Evolutionary conservation across 176 grass and related monocot genomes (phyloP), one percentile per base, ranked within the genome.

Genomic region (Raddia guianensis): DNA sequence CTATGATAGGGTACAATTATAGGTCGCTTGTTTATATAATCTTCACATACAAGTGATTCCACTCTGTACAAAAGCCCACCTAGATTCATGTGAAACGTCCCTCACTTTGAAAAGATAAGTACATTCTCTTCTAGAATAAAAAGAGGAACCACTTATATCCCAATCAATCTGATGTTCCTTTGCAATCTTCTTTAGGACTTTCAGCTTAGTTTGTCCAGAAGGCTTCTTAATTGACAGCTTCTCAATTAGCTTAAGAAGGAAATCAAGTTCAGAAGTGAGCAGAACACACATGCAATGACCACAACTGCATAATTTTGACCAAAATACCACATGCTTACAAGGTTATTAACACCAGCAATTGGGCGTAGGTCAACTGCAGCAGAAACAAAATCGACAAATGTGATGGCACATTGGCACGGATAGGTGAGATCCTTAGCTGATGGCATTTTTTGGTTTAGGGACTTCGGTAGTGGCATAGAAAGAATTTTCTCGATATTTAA

Each of bases 41-140:
- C 96, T 82, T 98, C 91, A 84, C 96, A 98, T 69, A 95, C 89
- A 87, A 98, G 86, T 72, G 95, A 92, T 92, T 98, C 95, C 72
- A 98, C 75, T 93, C 96, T 98, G 89, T 85, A 92, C 83, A 80
- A 90, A 92, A 92, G 66, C 34, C 67, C 75, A 86, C 66, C 60
- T 84, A 91, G 72, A 86, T 84, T 93, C 83, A 93, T 88, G 75
- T 79, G 70, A 63, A 56, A 90, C 86, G 52, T 72, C 76, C 50
- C 83, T 86, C 88, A 83, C 70, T 91, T 86, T 65, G 74, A n/a
- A 83, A 90, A 88, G 49, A 86, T 42, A 71, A 77, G 86, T 69
- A 47, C 66, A 86, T 60, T 83, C 35, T 79, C 47, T 86, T 83
- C 68, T 63, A 79, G 67, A 83, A 70, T 18, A 67, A 77, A 34